These are phyloP conservation scores for Fomitopsis serialis DNA, from an alignment of 768 basidiomycete species.

Conservation along the genomic window DNA sequence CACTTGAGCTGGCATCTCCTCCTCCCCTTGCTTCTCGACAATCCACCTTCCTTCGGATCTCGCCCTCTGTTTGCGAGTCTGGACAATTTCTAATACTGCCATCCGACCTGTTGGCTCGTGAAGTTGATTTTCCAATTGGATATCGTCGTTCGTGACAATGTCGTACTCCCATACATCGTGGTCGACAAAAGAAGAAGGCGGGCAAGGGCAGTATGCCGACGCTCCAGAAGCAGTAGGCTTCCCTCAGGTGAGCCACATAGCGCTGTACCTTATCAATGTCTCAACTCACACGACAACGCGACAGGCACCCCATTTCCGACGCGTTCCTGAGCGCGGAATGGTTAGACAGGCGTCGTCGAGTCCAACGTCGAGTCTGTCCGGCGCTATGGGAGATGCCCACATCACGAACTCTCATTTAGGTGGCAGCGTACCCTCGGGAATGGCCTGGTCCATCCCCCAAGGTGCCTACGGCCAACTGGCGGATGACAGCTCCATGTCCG, in stretches of 20 bases:
- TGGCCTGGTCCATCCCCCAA: constrained; percentile 1
- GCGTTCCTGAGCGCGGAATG: constrained; percentile 1
- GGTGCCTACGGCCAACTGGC: neutral
- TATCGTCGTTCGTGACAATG: constrained; percentile 8
- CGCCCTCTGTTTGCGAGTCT: constrained; percentile 5
- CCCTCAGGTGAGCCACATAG: neutral
- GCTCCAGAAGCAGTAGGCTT: constrained; percentile 1
- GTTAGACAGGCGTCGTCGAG: constrained; percentile 7
- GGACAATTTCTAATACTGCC: neutral
- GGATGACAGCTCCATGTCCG: constrained; percentile 10
- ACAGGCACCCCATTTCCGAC: constrained; percentile 13
- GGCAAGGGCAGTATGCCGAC: constrained; percentile 9
- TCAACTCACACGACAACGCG: neutral
- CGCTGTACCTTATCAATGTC: neutral
- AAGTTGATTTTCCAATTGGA: neutral
- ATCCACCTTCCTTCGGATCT: constrained; percentile 9
- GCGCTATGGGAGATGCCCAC: constrained; percentile 56
- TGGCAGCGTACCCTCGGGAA: constrained; percentile 1
- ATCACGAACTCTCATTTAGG: constrained; percentile 24
- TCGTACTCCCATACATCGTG: constrained; percentile 13
- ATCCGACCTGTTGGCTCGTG: neutral
- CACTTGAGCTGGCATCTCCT: constrained; percentile 22
- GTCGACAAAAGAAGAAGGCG: constrained; percentile 10
- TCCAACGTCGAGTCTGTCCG: constrained; percentile 45
- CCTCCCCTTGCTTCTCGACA: constrained; percentile 18